Percentiles rank a stretch among this genome's conserved stretches.
phyloP scores from a whole-genome alignment of 306 rosid species.

The Casuarina equisetifolia region DNA sequence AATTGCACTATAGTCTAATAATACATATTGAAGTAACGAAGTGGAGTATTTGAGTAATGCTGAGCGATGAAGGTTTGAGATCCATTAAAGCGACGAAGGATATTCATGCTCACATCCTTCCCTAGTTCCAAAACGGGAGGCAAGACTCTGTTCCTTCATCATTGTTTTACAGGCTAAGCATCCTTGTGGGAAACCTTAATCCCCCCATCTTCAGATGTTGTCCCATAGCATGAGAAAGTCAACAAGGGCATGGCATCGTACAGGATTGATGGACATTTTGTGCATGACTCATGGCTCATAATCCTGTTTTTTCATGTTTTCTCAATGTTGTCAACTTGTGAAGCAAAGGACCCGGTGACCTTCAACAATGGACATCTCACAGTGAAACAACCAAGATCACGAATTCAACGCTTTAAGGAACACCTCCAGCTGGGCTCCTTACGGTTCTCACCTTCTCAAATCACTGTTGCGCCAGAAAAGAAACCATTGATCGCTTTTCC shows the following conservation, averaged over 20 bases:
- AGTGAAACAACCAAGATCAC: neutral
- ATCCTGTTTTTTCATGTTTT: neutral
- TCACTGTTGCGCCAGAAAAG: neutral
- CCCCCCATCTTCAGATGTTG: no score
- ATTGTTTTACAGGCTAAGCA: neutral
- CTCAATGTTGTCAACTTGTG: neutral
- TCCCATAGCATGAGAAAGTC: no score
- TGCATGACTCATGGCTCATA: neutral
- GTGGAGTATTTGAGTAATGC: no score
- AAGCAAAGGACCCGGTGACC: neutral
- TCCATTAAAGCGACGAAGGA: no score
- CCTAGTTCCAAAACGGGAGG: neutral
- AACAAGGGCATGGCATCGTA: no score
- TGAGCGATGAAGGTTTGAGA: no score
- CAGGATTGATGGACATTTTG: neutral
- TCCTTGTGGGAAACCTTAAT: no score
- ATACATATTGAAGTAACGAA: no score
- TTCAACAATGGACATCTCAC: neutral
- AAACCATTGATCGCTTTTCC: neutral
- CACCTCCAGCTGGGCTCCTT: neutral
- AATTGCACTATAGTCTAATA: no score
- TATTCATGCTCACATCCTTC: no score
- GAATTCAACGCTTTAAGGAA: constrained; percentile 6
- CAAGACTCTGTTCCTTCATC: neutral
- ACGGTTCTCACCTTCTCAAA: neutral